These are phyloP conservation scores for Pouteria campechiana DNA, from an alignment of 179 eudicot genomes.

Conservation along the genomic window DNA sequence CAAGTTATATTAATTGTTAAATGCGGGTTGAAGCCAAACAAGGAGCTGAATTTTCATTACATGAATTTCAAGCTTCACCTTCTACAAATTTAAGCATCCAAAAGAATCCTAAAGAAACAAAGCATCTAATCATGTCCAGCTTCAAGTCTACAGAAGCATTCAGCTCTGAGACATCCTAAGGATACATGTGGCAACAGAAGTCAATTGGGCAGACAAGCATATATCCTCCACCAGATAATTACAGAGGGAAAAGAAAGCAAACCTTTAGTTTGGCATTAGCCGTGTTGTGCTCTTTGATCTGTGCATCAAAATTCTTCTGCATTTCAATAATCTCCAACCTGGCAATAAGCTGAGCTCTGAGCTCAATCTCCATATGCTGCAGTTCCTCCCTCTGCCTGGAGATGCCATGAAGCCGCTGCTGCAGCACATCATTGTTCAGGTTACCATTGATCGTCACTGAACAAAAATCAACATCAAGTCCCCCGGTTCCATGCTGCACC, in stretches of 20 bases:
- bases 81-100: too few relatives aligned
- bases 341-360: slow-evolving; percentile 64
- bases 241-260: background rate
- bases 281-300: slow-evolving; percentile 52
- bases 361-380: slow-evolving; percentile 74
- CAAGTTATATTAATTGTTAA: too few relatives aligned
- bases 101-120: too few relatives aligned
- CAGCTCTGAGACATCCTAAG: too few relatives aligned
- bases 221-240: background rate
- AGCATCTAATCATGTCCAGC: too few relatives aligned
- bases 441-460: slow-evolving; percentile 53
- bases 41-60: too few relatives aligned
- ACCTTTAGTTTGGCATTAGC: slow-evolving; percentile 68
- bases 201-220: background rate
- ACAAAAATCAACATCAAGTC: slow-evolving; percentile 53
- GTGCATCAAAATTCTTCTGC: slow-evolving; percentile 52
- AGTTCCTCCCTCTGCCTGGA: slow-evolving; percentile 68
- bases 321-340: slow-evolving; percentile 55
- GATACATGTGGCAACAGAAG: background rate
- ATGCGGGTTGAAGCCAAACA: too few relatives aligned
- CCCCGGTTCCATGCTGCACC: slow-evolving; percentile 78
- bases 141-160: too few relatives aligned
- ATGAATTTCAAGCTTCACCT: too few relatives aligned
- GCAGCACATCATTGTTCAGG: slow-evolving; percentile 42
- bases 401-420: slow-evolving; percentile 54